These are phyloP conservation scores for Pulicaria dysenterica DNA, from an alignment of 129 eudicot species.

Conservation along the genomic window DNA sequence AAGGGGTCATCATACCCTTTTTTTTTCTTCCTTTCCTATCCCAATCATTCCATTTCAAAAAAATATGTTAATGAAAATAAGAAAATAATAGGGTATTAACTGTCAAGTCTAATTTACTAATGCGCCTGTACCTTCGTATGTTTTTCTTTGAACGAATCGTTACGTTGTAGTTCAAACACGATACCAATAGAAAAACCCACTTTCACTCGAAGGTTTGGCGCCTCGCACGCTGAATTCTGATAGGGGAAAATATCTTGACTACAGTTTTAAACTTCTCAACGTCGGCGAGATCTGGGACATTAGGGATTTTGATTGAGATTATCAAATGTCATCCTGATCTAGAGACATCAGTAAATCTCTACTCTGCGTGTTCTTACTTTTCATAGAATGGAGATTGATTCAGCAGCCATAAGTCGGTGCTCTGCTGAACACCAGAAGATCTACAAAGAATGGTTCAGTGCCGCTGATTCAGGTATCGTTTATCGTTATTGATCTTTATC, in stretches of 20 bases:
- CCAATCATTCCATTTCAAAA: no score
- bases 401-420: slow-evolving; percentile 75
- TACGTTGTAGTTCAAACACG: background rate
- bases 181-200: no score
- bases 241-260: slow-evolving; percentile 31
- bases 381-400: slow-evolving; percentile 75
- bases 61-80: no score
- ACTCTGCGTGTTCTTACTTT: background rate
- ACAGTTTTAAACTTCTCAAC: slow-evolving; percentile 14
- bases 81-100: no score
- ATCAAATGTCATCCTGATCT: slow-evolving; percentile 7
- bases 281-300: slow-evolving; percentile 34
- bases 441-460: slow-evolving; percentile 82
- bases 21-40: no score
- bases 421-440: slow-evolving; percentile 75
- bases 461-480: slow-evolving; percentile 74
- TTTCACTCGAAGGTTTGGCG: slow-evolving; percentile 39
- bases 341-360: background rate
- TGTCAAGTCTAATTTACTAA: no score
- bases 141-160: no score
- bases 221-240: slow-evolving; percentile 29
- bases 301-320: slow-evolving; percentile 23
- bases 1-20: no score
- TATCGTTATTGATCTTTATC: background rate
- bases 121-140: no score